Evolutionary conservation across 2,329 filamentous ascomycete species (phyloP), one percentile per base, ranked within the genome.

Genomic region (Hypoxylon sp.): DNA sequence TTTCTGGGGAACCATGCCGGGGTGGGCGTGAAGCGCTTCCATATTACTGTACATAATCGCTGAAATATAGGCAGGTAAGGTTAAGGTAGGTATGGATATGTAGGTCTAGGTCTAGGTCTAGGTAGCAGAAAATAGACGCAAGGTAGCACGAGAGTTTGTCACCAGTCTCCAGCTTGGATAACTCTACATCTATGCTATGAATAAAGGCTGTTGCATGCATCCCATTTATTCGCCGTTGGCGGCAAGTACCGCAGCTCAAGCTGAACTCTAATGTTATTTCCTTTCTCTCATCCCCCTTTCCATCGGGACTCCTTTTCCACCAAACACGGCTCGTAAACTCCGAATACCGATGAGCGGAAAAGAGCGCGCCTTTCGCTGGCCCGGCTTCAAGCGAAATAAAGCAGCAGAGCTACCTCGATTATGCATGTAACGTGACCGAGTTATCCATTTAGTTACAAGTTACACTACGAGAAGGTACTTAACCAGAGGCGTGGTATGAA

Each of bases 1-100:
- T 72, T 73, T 77, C 75, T 74, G 75, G 75, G 75, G 75, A 76
- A 76, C 71, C 71, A 70, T 66, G 64, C 66, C 57, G 59, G 64
- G 67, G 69, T 64, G 39, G 52, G 41, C 50, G 50, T 39, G 34
- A 47, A 29, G 43, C 52, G 57, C 21, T 58, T 56, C n/a, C n/a
- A n/a, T 63, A 61, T 50, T 57, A 65, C 56, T 58, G 58, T 68
- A 51, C 51, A 65, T 65, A 63, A 53, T 50, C 50, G 27, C 14
- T 32, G 58, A 66, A 54, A 64, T 61, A 69, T 69, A 64, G 63
- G 48, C 47, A 5, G 27, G 32, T 27, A n/a, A n/a, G n/a, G n/a
- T 14, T 48, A 21, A 23, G 30, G 30, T 12, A 32, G 30, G 30
- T 32, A 30, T 32, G 48, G 43, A 8, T 27, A 27, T n/a, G 19